Percentiles rank a stretch among this genome's conserved stretches.
Evolutionary conservation across 176 grass and related monocot species (phyloP).

Genomic region (Ananas comosus): DNA sequence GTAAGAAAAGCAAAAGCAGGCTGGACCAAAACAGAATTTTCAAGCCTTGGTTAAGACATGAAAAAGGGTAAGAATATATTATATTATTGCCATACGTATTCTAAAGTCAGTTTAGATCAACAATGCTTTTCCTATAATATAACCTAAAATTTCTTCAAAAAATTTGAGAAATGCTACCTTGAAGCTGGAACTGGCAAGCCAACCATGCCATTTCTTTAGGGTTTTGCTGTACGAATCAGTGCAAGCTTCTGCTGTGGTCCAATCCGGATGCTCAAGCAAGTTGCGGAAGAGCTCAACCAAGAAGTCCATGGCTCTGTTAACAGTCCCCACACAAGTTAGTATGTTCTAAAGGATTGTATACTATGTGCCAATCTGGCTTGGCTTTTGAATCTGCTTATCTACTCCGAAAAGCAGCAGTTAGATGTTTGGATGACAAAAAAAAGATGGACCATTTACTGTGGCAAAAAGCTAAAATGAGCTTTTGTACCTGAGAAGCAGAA

Average conservation of each 20-base stretch:
- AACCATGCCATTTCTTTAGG: constrained; percentile 80
- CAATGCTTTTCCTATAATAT: not conserved
- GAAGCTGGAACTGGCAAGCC: constrained; percentile 77
- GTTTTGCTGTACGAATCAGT: constrained; percentile 64
- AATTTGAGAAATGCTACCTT: constrained; percentile 36
- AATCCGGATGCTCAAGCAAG: constrained; percentile 52
- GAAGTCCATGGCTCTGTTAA: constrained; percentile 66
- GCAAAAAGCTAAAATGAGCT: too few species aligned
- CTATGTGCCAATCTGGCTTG: too few species aligned
- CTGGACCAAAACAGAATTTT: not conserved
- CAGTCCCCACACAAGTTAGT: not conserved
- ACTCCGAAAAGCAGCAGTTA: too few species aligned
- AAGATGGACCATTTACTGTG: too few species aligned
- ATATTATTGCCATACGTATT: not conserved
- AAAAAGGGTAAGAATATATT: not conserved
- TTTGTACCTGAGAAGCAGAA: not conserved
- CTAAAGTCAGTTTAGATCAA: not conserved
- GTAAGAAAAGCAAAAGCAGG: not conserved
- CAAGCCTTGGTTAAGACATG: not conserved
- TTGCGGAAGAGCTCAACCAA: constrained; percentile 62
- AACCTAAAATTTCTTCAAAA: not conserved
- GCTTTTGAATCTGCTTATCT: too few species aligned
- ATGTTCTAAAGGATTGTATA: not conserved
- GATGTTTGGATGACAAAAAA: too few species aligned
- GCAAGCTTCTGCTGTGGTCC: constrained; percentile 65